phyloP scores from a whole-genome alignment of 2,329 filamentous ascomycete species.

The Seiridium cupressi region DNA sequence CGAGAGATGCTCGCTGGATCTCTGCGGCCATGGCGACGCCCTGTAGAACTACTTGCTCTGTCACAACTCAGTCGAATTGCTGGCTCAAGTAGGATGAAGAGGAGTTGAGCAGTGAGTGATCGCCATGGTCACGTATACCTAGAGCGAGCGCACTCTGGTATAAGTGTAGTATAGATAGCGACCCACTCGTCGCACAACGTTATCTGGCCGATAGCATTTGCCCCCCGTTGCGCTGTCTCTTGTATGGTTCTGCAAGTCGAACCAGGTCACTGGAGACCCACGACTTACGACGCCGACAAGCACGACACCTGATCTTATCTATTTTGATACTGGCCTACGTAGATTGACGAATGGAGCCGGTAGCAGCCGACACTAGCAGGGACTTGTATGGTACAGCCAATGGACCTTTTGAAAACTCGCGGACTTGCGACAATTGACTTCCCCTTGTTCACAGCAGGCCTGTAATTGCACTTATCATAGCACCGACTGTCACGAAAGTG shows the following conservation, averaged over 20 bases:
- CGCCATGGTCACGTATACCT: neutral
- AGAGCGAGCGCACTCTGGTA: neutral
- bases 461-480: too few relatives aligned
- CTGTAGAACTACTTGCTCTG: neutral
- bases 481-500: too few relatives aligned
- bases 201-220: neutral
- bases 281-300: constrained; percentile 2
- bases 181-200: neutral
- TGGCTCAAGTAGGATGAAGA: neutral
- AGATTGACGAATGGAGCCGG: neutral
- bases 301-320: constrained; percentile 4
- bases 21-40: neutral
- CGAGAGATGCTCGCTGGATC: neutral
- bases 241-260: neutral
- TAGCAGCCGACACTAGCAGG: neutral
- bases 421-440: neutral
- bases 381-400: neutral
- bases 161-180: neutral
- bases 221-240: neutral
- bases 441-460: too few relatives aligned
- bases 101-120: neutral
- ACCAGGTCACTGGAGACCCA: neutral
- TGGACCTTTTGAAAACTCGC: neutral
- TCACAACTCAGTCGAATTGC: neutral
- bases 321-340: neutral